Base-by-base conservation (phyloP, 2,329 filamentous ascomycete genomes). In the Colletotrichum tamarilloi region DNA sequence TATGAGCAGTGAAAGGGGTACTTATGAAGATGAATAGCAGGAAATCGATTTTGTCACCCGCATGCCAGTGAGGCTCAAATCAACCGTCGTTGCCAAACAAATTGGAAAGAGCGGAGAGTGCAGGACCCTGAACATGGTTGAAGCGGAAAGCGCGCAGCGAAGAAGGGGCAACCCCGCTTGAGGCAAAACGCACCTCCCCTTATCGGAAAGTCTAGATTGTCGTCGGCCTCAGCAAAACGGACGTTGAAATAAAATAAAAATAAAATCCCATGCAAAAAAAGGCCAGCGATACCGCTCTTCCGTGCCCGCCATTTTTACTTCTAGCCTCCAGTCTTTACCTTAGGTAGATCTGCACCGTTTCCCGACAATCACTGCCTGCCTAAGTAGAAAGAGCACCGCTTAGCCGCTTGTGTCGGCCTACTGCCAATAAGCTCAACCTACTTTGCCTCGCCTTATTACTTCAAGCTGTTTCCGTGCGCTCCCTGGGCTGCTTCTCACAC, bases 141-240 rank as follows among this genome's bases (percentile, higher is more conserved):
- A 64, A 49, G 46, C 30, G 14, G 69, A 64, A 64, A 55, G 28
- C 28, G 30, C 28, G 28, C n/a, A 55, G 22, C 53, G 77, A 12
- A 80, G 49, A 65, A 65, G 70, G 71, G 71, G 49, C 67, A 70
- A 71, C 71, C 71, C 71, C 71, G 71, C 71, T 73, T 62, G 67
- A 73, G 70, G 56, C 70, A 73, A 72, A 67, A 70, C 67, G 55
- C 67, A 66, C 67, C 49, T 71, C 67, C 62, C 56, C 71, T 73
- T 73, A 71, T 73, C 71, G 67, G 62, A 71, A 73, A 66, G 71
- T 66, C 71, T 73, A 73, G 71, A 71, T 73, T 73, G 71, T 73
- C 67, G 56, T 73, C 60, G 62, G 30, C 60, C 67, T 73, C 59
- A 62, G 42, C 26, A 11, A 35, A 49, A 49, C 42, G 7, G 28